Conservation (phyloP, 2,329 filamentous ascomycete species). For the Davidsoniella eucalypti region DNA sequence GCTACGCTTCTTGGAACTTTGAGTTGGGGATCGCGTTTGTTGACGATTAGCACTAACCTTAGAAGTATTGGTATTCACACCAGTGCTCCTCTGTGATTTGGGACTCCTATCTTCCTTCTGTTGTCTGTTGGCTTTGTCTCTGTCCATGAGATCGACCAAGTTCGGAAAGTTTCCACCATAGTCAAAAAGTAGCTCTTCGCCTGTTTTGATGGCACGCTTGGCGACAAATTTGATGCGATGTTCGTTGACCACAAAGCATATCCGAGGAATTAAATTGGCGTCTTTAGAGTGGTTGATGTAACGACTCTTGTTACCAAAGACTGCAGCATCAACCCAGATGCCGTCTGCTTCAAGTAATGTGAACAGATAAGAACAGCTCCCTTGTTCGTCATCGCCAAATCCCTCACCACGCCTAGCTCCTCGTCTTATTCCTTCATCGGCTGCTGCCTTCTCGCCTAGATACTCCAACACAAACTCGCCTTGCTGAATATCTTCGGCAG, state of each 20-base stretch:
- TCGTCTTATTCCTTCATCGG: conserved; percentile 51
- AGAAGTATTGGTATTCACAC: background rate
- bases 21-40: too few relatives aligned
- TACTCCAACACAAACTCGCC: conserved; percentile 72
- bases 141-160: conserved; percentile 21
- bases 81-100: background rate
- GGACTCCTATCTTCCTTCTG: background rate
- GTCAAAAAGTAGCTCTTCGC: conserved; percentile 69
- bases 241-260: conserved; percentile 58
- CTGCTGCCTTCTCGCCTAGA: conserved; percentile 58
- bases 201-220: conserved; percentile 45
- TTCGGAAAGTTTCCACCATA: conserved; percentile 57
- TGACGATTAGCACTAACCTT: background rate
- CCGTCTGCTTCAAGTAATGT: conserved; percentile 42
- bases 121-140: conserved; percentile 4
- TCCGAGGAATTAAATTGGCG: conserved; percentile 42
- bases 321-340: conserved; percentile 57
- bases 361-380: conserved; percentile 48
- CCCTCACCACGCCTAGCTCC: conserved; percentile 43
- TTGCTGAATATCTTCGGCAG: conserved; percentile 47
- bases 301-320: conserved; percentile 63
- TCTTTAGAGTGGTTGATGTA: conserved; percentile 66
- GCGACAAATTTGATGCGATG: conserved; percentile 63
- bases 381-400: conserved; percentile 39
- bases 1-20: too few relatives aligned